These are phyloP conservation scores for Scutellaria galericulata DNA, from an alignment of 257 asterid species.

Conservation along the genomic window DNA sequence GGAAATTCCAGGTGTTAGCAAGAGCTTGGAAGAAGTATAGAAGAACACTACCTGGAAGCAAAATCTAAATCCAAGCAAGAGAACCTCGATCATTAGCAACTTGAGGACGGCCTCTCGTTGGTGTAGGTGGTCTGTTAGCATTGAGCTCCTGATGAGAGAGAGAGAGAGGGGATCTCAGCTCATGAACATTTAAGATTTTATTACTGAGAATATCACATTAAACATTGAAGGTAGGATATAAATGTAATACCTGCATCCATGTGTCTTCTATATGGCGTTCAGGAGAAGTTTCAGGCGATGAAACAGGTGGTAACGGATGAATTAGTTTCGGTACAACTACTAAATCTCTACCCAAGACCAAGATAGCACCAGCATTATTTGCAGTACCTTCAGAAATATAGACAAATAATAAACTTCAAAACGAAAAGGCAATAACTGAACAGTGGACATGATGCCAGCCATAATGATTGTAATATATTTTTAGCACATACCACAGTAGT, in stretches of 20 bases:
- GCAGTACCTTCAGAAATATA: slow-evolving; percentile 72
- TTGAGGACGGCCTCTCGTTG: slow-evolving; percentile 98
- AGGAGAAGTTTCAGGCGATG: slow-evolving; percentile 91
- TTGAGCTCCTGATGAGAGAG: slow-evolving; percentile 74
- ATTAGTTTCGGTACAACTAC: slow-evolving; percentile 96
- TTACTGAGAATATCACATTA: background rate
- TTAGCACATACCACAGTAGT: slow-evolving; percentile 84
- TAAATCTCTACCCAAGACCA: slow-evolving; percentile 97
- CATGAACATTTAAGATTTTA: background rate
- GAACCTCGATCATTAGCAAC: slow-evolving; percentile 89
- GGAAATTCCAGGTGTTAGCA: slow-evolving; percentile 67
- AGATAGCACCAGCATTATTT: slow-evolving; percentile 96
- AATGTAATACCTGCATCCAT: slow-evolving; percentile 88
- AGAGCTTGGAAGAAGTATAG: slow-evolving; percentile 48
- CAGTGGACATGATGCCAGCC: background rate
- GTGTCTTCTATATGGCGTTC: slow-evolving; percentile 84
- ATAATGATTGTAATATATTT: background rate
- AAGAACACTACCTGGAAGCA: slow-evolving; percentile 48
- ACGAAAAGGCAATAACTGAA: slow-evolving; percentile 14
- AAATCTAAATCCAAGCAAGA: slow-evolving; percentile 87
- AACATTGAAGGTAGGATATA: slow-evolving; percentile 19
- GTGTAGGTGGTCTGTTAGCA: slow-evolving; percentile 97
- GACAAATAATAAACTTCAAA: background rate
- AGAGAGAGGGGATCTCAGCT: slow-evolving; percentile 25
- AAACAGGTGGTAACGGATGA: slow-evolving; percentile 91